A percentile compares a stretch with the other conserved stretches of the same genome.
Conservation (phyloP, 2,329 filamentous ascomycete species). For the Pseudogymnoascus sp. region DNA sequence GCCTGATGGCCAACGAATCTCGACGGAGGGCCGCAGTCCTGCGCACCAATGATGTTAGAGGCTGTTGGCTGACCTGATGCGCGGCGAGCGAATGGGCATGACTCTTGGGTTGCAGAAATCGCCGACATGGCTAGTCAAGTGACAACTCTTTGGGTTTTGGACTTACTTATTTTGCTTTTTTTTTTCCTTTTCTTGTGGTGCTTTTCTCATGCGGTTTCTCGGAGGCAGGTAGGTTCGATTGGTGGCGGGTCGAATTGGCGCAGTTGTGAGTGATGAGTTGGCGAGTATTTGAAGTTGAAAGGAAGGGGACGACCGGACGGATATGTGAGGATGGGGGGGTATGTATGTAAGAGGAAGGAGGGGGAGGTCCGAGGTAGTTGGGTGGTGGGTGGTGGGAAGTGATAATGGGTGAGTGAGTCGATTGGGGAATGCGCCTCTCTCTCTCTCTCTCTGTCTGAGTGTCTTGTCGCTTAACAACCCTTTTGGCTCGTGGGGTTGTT, state of each 20-base stretch:
- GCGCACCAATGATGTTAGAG: slow-evolving; percentile 7
- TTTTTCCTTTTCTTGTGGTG: not conserved
- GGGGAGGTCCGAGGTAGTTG: not conserved
- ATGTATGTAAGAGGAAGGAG: not conserved
- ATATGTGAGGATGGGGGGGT: not conserved
- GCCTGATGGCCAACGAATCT: not conserved
- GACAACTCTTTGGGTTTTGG: not conserved
- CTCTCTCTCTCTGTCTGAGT: not conserved
- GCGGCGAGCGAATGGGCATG: not conserved
- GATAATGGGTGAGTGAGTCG: not conserved
- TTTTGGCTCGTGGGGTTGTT: not conserved
- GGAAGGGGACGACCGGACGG: not conserved
- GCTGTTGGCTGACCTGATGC: slow-evolving; percentile 11
- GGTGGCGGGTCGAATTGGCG: not conserved
- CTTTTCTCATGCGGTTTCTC: not conserved
- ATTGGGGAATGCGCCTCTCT: too few relatives aligned
- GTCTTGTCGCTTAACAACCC: not conserved
- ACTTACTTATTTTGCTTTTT: not conserved
- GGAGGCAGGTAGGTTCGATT: not conserved
- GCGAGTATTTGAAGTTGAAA: not conserved
- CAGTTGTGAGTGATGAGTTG: not conserved
- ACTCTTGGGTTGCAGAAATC: not conserved
- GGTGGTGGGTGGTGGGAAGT: not conserved
- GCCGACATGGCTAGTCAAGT: not conserved
- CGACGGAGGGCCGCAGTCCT: not conserved